Base-by-base conservation (phyloP, 495 filamentous ascomycete genomes). In the Penicillium pancosmium region DNA sequence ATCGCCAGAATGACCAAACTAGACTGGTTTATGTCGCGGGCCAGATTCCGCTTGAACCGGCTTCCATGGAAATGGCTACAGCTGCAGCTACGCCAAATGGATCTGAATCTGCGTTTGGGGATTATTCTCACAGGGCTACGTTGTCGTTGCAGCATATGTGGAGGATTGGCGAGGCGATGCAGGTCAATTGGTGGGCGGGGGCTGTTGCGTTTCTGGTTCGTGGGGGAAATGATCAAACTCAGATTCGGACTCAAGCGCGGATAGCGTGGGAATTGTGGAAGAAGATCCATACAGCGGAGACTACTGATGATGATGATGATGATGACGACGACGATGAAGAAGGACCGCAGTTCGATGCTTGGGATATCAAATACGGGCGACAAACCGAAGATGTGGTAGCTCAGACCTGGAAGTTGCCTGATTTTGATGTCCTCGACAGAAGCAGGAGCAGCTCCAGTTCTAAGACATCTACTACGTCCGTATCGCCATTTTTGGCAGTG, bases 71-170 rank as follows among this genome's bases (percentile, higher is more conserved):
- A n/a, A 60, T 80, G 19, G 60, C 73, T 1, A 47, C 56, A 18
- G 4, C 27, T 1, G 48, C 56, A 18, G 4, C 27, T 31, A 31
- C 35, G 52, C 5, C 55, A 25, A 3, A 46, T 31, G 27, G 8
- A 9, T 31, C 36, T 38, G 15, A 47, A 15, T 67, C 63, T 25
- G 73, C 62, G 67, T 65, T 72, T 11, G 56, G 65, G 9, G 65
- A 57, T 51, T 85, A 75, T 63, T 59, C 62, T 50, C 52, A 73
- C 49, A 82, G 88, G 50, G 77, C 82, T 21, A 80, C 81, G 7
- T 73, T 98, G 7, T 80, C 91, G 3, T 74, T 97, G 21, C 94
- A 99, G 73, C 93, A 99, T 75, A 80, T 97, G 27, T 94, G 86
- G 86, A 82, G 95, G 8, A 89, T 99, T 46, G 93, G 89, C 1